Conservation (phyloP, 768 basidiomycete species). For the Suillus decipiens region DNA sequence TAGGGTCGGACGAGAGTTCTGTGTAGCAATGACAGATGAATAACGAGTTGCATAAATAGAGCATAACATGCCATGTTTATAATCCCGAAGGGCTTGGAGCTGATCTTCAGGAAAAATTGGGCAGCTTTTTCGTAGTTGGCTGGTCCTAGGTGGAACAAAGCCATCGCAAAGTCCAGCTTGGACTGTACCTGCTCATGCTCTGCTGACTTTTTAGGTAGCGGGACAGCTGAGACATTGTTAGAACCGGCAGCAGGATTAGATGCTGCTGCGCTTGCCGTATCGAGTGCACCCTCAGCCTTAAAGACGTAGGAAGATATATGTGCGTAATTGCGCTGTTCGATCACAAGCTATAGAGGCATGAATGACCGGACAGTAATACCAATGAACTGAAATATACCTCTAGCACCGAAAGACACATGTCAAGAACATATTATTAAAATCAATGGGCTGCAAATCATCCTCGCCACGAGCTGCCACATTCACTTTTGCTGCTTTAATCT, state of each 20-base stretch:
- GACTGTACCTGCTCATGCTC: conserved; percentile 68
- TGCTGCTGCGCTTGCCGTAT: conserved; percentile 48
- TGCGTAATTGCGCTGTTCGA: conserved; percentile 84
- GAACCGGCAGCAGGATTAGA: conserved; percentile 33
- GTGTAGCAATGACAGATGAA: background rate
- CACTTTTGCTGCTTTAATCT: too few species aligned
- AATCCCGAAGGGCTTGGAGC: conserved; percentile 76
- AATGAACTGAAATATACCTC: conserved; percentile 51
- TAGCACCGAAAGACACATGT: conserved; percentile 84
- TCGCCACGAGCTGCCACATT: too few species aligned
- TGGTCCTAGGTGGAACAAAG: conserved; percentile 71
- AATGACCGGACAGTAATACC: background rate
- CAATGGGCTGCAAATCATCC: too few species aligned
- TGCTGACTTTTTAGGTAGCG: conserved; percentile 47
- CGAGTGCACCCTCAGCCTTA: conserved; percentile 93
- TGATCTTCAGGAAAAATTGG: conserved; percentile 65
- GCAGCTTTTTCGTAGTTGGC: conserved; percentile 83
- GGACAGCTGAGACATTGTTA: conserved; percentile 15
- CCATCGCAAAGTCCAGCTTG: conserved; percentile 81
- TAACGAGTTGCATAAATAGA: background rate
- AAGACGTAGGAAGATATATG: conserved; percentile 91
- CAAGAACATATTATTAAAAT: too few species aligned
- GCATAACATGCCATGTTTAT: conserved; percentile 63
- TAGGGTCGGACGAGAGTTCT: conserved; percentile 96
- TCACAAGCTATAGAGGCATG: conserved; percentile 56